Evolutionary conservation across 371 early-diverging fungal species (phyloP), one percentile per base, ranked within the genome.

Genomic region (Rhizopus arrhizus): DNA sequence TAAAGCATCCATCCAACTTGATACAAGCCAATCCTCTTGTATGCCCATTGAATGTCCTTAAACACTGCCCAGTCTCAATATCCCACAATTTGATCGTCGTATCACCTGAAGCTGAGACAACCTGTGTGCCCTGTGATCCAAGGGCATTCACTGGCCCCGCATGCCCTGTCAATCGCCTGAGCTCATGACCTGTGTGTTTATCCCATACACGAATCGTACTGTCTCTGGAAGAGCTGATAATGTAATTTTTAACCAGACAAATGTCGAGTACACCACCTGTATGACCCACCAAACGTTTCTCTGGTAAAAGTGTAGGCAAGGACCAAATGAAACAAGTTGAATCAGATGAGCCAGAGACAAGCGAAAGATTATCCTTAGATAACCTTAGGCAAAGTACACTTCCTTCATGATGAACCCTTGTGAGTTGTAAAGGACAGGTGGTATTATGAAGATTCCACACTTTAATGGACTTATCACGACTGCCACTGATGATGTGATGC

Each of bases 341-440:
- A 75, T 99, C 98, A 43, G 94, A 90, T 1, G 93, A 92, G 0
- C 96, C 96, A 0, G 96, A 89, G 4, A 96, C 91, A 60, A 99
- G 68, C 50, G 85, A 81, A 0, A 77, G 64, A 28, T 76, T 77
- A 58, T 94, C 85, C 65, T 86, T 88, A 10, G 69, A 58, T 2
- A 62, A 53, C 61, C 94, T 89, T 49, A 98, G 74, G 59, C 92
- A 91, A 9, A 96, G 81, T 0, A 98, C 94, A 3, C 94, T 92
- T 3, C 91, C 90, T 11, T 76, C 81, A 64, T 99, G 99, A 13
- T 94, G 91, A 0, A 64, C 62, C 46, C 96, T 74, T 0, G 92
- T 36, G 85, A 78, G 4, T 85, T 59, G 10, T 57, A 54, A 6
- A 62, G 85, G 85, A 31, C 53, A 28, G 22, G 59, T 36, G 5